phyloP scores from a whole-genome alignment of 2,329 filamentous ascomycete species.

The Clarireedia sp. region DNA sequence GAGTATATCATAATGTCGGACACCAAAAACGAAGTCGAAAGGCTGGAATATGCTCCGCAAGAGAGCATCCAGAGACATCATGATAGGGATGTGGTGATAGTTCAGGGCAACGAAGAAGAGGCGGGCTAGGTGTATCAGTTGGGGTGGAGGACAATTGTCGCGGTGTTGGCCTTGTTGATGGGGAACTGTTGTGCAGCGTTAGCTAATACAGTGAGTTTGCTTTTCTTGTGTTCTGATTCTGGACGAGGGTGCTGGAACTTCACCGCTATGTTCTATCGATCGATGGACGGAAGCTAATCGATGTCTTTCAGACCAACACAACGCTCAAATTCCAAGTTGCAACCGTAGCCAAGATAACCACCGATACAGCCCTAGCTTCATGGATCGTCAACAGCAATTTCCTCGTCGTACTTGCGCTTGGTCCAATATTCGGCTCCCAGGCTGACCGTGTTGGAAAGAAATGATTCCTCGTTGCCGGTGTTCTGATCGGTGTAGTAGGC shows the following conservation, averaged over 20 bases:
- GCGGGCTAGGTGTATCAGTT: conserved; percentile 13
- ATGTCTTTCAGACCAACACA: conserved; percentile 11
- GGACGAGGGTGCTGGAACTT: background rate
- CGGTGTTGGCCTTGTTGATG: conserved; percentile 13
- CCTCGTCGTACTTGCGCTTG: conserved; percentile 13
- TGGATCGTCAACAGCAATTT: conserved; percentile 19
- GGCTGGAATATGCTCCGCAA: background rate
- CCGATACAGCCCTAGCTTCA: conserved; percentile 12
- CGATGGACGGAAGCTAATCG: background rate
- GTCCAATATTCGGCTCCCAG: conserved; percentile 15
- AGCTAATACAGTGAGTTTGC: conserved; percentile 13
- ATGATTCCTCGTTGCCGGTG: conserved; percentile 16
- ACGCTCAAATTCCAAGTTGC: conserved; percentile 16
- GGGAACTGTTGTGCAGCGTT: conserved; percentile 15
- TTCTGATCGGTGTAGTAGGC: conserved; percentile 12
- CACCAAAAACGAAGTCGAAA: background rate
- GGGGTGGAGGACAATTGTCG: conserved; percentile 13
- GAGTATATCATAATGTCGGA: background rate
- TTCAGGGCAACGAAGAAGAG: conserved; percentile 10
- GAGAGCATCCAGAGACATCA: background rate
- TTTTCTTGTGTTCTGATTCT: no score
- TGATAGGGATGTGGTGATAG: background rate
- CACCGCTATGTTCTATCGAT: background rate
- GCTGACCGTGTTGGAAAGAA: conserved; percentile 18
- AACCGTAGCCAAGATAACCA: conserved; percentile 10